A percentile compares a stretch with the other conserved stretches of the same genome.
These are phyloP conservation scores for Orbilia brochopaga DNA, from an alignment of 2,329 filamentous ascomycete genomes.

Conservation along the genomic window DNA sequence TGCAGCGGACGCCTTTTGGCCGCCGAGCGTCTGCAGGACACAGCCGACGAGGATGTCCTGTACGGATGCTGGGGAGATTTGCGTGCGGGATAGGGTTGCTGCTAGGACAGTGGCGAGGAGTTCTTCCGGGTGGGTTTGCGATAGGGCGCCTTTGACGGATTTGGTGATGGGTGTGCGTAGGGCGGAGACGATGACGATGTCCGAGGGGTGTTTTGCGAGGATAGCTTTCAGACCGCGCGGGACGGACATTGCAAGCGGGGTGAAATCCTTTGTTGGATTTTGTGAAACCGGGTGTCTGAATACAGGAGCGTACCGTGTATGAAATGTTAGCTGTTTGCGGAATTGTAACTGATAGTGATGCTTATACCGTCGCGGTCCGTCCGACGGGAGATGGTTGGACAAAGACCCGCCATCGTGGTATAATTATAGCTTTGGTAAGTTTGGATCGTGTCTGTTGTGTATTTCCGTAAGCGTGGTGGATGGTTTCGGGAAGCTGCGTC, in stretches of 20 bases:
- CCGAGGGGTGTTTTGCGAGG: conserved; percentile 76
- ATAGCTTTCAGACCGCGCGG: conserved; percentile 71
- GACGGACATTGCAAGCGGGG: conserved; percentile 43
- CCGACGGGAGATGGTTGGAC: too few species aligned
- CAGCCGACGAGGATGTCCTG: conserved; percentile 86
- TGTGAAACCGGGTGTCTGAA: too few species aligned
- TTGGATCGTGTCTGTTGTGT: not conserved
- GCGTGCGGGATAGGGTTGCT: conserved; percentile 74
- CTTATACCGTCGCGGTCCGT: too few species aligned
- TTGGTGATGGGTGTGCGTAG: conserved; percentile 85
- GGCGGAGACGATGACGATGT: conserved; percentile 88
- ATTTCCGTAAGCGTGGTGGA: conserved; percentile 5
- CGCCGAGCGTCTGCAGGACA: conserved; percentile 87
- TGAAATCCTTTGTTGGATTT: conserved; percentile 20
- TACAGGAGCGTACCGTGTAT: too few species aligned
- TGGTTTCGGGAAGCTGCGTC: conserved; percentile 44
- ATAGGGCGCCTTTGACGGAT: conserved; percentile 80
- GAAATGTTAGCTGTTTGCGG: too few species aligned
- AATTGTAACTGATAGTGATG: too few species aligned
- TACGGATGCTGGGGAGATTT: conserved; percentile 71
- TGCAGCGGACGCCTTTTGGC: conserved; percentile 89
- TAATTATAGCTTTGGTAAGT: too few species aligned
- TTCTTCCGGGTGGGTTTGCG: conserved; percentile 89
- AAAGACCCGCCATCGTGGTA: too few species aligned
- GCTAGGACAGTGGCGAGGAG: conserved; percentile 72